phyloP scores from a whole-genome alignment of 2,329 filamentous ascomycete species.

The Penicillium sp. region DNA sequence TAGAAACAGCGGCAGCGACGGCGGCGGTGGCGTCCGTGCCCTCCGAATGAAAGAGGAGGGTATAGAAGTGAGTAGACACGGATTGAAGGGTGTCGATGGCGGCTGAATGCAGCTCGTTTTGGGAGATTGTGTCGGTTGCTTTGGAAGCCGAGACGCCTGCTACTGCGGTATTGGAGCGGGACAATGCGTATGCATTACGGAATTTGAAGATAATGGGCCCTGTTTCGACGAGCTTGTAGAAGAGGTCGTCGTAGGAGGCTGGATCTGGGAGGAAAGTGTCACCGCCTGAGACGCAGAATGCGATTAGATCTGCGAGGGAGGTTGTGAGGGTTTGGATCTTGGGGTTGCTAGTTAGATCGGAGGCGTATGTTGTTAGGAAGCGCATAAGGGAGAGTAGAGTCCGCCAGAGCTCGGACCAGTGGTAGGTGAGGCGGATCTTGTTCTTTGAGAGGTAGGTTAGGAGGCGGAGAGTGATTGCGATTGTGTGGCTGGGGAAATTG shows the following conservation, averaged over 20 bases:
- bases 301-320: conserved; percentile 76
- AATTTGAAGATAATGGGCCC: conserved; percentile 81
- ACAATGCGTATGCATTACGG: conserved; percentile 60
- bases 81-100: conserved; percentile 83
- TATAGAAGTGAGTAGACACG: conserved; percentile 77
- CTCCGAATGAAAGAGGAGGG: conserved; percentile 62
- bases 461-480: conserved; percentile 78
- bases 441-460: conserved; percentile 81
- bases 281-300: conserved; percentile 78
- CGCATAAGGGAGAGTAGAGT: conserved; percentile 82
- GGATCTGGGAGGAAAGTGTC: conserved; percentile 88
- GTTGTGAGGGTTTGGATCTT: conserved; percentile 73
- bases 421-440: conserved; percentile 77
- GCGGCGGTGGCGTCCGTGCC: conserved; percentile 34
- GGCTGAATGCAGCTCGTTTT: conserved; percentile 48
- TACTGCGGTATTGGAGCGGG: conserved; percentile 42
- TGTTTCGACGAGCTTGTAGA: conserved; percentile 96
- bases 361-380: conserved; percentile 82
- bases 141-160: conserved; percentile 11
- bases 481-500: conserved; percentile 54
- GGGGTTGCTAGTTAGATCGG: conserved; percentile 68
- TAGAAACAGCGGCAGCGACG: conserved; percentile 10
- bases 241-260: conserved; percentile 88
- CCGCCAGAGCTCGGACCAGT: conserved; percentile 95
- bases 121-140: conserved; percentile 14